Conservation (phyloP, 2,329 filamentous ascomycete genomes). For the Cladosporium cucumerinum region DNA sequence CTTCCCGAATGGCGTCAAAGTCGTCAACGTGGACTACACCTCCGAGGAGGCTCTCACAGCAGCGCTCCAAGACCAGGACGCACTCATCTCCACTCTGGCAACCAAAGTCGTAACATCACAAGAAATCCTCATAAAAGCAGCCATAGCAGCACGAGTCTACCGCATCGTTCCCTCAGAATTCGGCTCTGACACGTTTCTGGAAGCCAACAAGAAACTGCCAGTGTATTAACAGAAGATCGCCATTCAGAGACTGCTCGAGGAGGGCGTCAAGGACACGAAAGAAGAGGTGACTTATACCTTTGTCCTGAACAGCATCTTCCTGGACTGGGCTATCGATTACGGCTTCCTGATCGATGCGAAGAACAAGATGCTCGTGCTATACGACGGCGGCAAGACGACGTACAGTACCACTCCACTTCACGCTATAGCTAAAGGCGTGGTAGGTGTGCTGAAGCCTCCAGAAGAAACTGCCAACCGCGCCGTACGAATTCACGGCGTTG, state of each 20-base stretch:
- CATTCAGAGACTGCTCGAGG: conserved; percentile 30
- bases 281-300: conserved; percentile 34
- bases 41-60: conserved; percentile 32
- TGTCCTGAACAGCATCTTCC: conserved; percentile 37
- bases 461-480: conserved; percentile 36
- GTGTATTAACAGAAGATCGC: conserved; percentile 36
- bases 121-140: conserved; percentile 38
- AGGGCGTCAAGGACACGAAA: conserved; percentile 31
- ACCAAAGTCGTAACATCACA: conserved; percentile 28
- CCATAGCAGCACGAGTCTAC: conserved; percentile 38
- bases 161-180: conserved; percentile 45
- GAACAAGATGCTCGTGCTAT: conserved; percentile 31
- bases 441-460: conserved; percentile 33
- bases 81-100: conserved; percentile 37
- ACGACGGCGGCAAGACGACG: conserved; percentile 35
- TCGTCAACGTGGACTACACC: conserved; percentile 31
- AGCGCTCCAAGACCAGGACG: conserved; percentile 37
- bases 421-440: conserved; percentile 35
- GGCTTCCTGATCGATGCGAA: conserved; percentile 33
- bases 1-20: conserved; percentile 29
- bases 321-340: conserved; percentile 37
- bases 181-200: conserved; percentile 38
- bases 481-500: conserved; percentile 37
- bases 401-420: conserved; percentile 33
- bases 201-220: conserved; percentile 27